phyloP scores from a whole-genome alignment of 192 early-diverging fungal genomes.

The Coemansia sp. region DNA sequence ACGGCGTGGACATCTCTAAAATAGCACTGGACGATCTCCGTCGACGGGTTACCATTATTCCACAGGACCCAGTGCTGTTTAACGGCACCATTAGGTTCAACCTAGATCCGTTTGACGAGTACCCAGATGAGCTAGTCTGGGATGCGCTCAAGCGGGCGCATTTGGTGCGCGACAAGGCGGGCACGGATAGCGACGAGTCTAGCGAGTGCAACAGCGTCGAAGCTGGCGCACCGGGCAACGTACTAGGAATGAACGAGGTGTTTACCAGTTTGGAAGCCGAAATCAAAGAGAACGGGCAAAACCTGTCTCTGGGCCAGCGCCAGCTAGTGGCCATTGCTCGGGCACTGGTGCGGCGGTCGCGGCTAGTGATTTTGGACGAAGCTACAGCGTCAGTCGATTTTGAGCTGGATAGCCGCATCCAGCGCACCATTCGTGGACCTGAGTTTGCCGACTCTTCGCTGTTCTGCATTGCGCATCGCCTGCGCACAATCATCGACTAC shows the following conservation, averaged over 20 bases:
- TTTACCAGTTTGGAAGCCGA: conserved; percentile 60
- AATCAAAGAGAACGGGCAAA: conserved; percentile 81
- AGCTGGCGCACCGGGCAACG: not conserved
- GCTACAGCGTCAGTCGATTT: conserved; percentile 90
- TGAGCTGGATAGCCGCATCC: conserved; percentile 83
- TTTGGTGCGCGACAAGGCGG: conserved; percentile 51
- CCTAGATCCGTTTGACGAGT: conserved; percentile 84
- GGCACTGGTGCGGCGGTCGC: conserved; percentile 68
- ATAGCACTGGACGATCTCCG: conserved; percentile 82
- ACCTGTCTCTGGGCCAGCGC: conserved; percentile 78
- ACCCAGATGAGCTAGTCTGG: conserved; percentile 76
- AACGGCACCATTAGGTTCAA: conserved; percentile 81
- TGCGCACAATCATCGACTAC: conserved; percentile 83
- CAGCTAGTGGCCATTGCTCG: conserved; percentile 79
- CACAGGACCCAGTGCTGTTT: conserved; percentile 86
- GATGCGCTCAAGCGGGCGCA: conserved; percentile 74
- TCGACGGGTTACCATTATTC: conserved; percentile 79
- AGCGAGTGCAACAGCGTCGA: not conserved
- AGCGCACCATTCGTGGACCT: conserved; percentile 78
- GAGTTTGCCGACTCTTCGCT: conserved; percentile 74
- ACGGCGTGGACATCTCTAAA: conserved; percentile 70
- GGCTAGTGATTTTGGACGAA: conserved; percentile 81
- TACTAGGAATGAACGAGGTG: conserved; percentile 21
- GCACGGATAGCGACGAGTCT: not conserved
- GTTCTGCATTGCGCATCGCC: conserved; percentile 89